Base-by-base conservation (phyloP, 768 basidiomycete genomes). In the Macrolepiota fuliginosa region DNA sequence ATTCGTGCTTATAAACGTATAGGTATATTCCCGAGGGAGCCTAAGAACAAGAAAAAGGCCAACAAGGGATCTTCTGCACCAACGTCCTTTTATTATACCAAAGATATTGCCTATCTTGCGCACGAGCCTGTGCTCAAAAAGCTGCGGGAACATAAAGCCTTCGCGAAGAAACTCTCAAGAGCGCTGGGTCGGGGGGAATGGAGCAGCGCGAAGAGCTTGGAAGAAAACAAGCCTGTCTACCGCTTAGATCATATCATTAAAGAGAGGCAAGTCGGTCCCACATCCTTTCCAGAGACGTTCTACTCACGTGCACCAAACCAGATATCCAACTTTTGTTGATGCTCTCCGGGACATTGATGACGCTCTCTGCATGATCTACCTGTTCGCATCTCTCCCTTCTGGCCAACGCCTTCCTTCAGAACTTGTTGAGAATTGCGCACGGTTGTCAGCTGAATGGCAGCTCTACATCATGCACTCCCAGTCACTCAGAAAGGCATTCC, bases 21-120 rank as follows among this genome's bases (percentile, higher is more conserved):
- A 98, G 96, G 96, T 12, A 96, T 99, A 69, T 98, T 96, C 73
- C 97, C 97, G 65, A 92, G 96, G 58, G 97, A 99, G 73, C 97
- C 97, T 25, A 86, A 87, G 50, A 88, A 85, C 76, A 87, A 86
- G 68, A 99, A 98, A 73, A 86, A 87, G 64, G 97, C 96, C 39
- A 98, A 98, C 79, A 98, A 97, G 73, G 97, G 96, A 1, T 96
- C 94, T 2, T 94, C 95, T 56, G 96, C 94, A 0, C 95, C 96
- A 3, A 94, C 97, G 0, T 94, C 95, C 2, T 99, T 98, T 78
- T 99, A 99, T 78, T 98, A 98, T 73, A 81, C 92, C 27, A 99
- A 99, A 77, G 97, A 99, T 71, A 96, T 99, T 65, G 91, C 92
- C 60, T 98, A 96, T 75, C 86, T 99, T 36, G 89, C 94, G 4